These are phyloP conservation scores for Typha latifolia DNA, from an alignment of 176 grass and related monocot genomes.

Conservation along the genomic window DNA sequence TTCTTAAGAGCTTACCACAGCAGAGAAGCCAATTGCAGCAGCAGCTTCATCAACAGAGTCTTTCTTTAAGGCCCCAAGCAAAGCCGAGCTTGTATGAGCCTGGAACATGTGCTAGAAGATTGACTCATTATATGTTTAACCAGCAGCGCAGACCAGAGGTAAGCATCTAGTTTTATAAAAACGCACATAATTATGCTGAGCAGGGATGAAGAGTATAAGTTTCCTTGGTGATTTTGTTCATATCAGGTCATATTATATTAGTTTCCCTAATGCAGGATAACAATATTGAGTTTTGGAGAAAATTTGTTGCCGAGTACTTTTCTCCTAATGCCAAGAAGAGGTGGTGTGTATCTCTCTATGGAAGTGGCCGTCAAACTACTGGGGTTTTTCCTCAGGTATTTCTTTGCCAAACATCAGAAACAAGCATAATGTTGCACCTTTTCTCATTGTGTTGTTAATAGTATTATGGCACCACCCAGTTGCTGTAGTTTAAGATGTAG, in stretches of 20 bases:
- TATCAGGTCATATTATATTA: not conserved
- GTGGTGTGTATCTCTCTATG: constrained; percentile 97
- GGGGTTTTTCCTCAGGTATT: constrained; percentile 97
- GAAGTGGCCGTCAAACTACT: constrained; percentile 92
- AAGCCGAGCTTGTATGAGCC: constrained; percentile 63
- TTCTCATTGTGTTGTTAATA: not conserved
- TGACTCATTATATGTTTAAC: constrained; percentile 98
- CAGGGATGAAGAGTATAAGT: constrained; percentile 11
- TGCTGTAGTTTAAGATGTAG: not conserved
- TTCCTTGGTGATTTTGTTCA: constrained; percentile 12
- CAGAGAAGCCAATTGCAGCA: constrained; percentile 62
- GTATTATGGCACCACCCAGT: not conserved
- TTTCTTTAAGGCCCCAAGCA: constrained; percentile 37
- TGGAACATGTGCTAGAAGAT: constrained; percentile 75
- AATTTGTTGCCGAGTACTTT: constrained; percentile 91
- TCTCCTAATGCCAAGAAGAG: constrained; percentile 93
- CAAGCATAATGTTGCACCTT: not conserved
- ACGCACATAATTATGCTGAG: constrained; percentile 1
- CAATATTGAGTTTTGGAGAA: constrained; percentile 97
- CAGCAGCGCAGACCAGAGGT: constrained; percentile 93
- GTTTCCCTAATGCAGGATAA: constrained; percentile 54
- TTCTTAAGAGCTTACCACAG: constrained; percentile 44
- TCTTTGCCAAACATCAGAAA: not conserved
- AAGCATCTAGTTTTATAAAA: constrained; percentile 18
- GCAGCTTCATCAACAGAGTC: constrained; percentile 58